Percentiles rank a stretch among this genome's conserved stretches.
Evolutionary conservation across 805 yeast genomes (phyloP).

Genomic region (Spathaspora arborariae): DNA sequence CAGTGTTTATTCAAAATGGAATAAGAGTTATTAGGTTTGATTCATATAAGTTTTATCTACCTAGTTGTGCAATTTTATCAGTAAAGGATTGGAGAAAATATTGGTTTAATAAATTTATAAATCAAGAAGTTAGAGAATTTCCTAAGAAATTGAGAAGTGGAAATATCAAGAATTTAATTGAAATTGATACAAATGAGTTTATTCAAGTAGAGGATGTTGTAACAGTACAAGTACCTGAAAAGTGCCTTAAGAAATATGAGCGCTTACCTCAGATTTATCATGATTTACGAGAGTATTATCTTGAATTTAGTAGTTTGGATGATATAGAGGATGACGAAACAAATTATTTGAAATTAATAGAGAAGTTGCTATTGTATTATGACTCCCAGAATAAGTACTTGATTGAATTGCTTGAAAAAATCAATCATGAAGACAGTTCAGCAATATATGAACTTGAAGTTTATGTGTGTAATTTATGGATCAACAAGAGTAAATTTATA

Average conservation of each 20-base stretch:
- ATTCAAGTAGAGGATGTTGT: not conserved
- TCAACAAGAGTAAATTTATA: slow-evolving; percentile 10
- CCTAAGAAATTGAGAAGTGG: slow-evolving; percentile 5
- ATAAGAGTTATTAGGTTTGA: slow-evolving; percentile 7
- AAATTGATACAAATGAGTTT: not conserved
- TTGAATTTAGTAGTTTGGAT: slow-evolving; percentile 1
- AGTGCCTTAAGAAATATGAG: not conserved
- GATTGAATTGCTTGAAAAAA: not conserved
- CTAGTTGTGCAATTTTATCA: slow-evolving; percentile 6
- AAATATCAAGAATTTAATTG: not conserved
- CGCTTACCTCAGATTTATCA: slow-evolving; percentile 3
- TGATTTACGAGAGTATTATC: slow-evolving; percentile 5
- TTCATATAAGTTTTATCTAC: slow-evolving; percentile 4
- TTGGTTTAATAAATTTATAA: slow-evolving; percentile 14
- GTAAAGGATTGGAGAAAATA: slow-evolving; percentile 18
- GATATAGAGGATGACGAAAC: not conserved
- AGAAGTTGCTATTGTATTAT: slow-evolving; percentile 1
- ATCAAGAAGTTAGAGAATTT: not conserved
- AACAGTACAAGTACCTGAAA: not conserved
- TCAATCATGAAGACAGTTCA: not conserved
- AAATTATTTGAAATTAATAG: slow-evolving; percentile 2
- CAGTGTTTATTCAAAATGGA: slow-evolving; percentile 1
- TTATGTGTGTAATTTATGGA: slow-evolving; percentile 15
- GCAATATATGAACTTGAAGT: slow-evolving; percentile 10
- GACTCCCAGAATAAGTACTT: not conserved